A percentile compares a stretch with the other conserved stretches of the same genome.
These are phyloP conservation scores for Chlamydomonas reinhardtii DNA, from an alignment of 163 green algal species.

Conservation along the genomic window DNA sequence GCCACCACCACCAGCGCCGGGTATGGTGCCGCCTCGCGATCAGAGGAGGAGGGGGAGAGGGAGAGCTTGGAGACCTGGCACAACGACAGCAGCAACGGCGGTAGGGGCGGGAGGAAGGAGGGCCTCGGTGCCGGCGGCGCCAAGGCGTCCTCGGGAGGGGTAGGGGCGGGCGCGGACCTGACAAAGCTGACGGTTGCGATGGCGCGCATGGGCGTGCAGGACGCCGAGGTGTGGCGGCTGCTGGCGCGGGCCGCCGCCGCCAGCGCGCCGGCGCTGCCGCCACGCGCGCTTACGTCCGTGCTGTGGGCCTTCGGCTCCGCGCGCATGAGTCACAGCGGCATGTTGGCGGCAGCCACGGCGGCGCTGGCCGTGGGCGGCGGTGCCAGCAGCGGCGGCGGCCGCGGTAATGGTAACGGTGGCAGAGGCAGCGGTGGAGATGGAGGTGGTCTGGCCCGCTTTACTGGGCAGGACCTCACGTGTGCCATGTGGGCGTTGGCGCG, in stretches of 20 bases:
- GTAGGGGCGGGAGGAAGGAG: too few species aligned
- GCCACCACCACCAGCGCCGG: too few species aligned
- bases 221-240: slow-evolving; percentile 22
- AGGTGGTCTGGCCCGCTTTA: neutral
- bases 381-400: too few species aligned
- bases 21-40: too few species aligned
- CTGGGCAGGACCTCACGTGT: slow-evolving; percentile 30
- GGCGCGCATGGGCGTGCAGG: slow-evolving; percentile 2
- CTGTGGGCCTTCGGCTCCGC: slow-evolving; percentile 45
- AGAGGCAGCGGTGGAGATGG: too few species aligned
- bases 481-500: slow-evolving; percentile 30
- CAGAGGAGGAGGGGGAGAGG: too few species aligned
- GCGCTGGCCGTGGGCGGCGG: neutral
- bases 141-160: neutral
- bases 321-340: slow-evolving; percentile 24
- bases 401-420: too few species aligned
- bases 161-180: neutral
- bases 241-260: slow-evolving; percentile 10
- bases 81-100: neutral
- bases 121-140: too few species aligned
- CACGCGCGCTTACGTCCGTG: slow-evolving; percentile 30
- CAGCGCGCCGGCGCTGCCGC: slow-evolving; percentile 6
- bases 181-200: slow-evolving; percentile 27
- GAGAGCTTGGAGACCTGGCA: neutral
- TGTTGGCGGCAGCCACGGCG: neutral